phyloP scores from a whole-genome alignment of 2,329 filamentous ascomycete species.

The Aspergillus sp. region DNA sequence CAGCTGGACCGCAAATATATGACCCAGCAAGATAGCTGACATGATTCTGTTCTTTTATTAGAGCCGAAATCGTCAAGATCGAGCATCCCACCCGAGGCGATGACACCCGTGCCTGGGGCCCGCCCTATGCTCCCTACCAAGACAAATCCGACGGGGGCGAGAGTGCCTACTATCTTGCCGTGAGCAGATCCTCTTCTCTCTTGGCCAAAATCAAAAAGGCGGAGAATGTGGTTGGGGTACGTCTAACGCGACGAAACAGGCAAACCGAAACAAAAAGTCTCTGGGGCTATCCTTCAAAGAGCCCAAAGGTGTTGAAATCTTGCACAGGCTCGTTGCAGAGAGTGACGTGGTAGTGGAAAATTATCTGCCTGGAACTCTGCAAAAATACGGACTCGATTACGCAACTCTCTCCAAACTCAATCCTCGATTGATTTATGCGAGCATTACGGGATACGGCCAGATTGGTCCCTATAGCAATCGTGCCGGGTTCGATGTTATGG shows the following conservation, averaged over 20 bases:
- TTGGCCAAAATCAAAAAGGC: not conserved
- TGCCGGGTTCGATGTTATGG: conserved; percentile 98
- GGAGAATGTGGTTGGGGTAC: too few species aligned
- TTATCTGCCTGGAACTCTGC: conserved; percentile 80
- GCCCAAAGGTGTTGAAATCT: conserved; percentile 71
- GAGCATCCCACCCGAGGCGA: conserved; percentile 89
- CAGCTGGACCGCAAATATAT: not conserved
- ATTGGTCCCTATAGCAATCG: conserved; percentile 81
- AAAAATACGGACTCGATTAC: conserved; percentile 89
- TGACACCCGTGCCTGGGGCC: conserved; percentile 93
- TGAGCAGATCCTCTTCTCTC: conserved; percentile 35
- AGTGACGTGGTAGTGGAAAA: conserved; percentile 96
- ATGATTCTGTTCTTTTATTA: conserved; percentile 36
- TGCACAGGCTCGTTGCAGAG: conserved; percentile 75
- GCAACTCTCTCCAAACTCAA: conserved; percentile 73
- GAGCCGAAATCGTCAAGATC: conserved; percentile 94
- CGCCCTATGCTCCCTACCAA: conserved; percentile 78
- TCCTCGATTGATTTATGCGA: conserved; percentile 82
- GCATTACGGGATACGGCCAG: conserved; percentile 94
- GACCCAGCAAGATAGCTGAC: too few species aligned
- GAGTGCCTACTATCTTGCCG: conserved; percentile 87
- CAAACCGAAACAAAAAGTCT: conserved; percentile 96
- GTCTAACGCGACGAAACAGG: conserved; percentile 49
- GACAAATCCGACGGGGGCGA: conserved; percentile 62
- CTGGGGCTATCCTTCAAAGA: conserved; percentile 86